These are phyloP conservation scores for Uncinocarpus reesii DNA, from an alignment of 2,329 filamentous ascomycete genomes.

Conservation along the genomic window DNA sequence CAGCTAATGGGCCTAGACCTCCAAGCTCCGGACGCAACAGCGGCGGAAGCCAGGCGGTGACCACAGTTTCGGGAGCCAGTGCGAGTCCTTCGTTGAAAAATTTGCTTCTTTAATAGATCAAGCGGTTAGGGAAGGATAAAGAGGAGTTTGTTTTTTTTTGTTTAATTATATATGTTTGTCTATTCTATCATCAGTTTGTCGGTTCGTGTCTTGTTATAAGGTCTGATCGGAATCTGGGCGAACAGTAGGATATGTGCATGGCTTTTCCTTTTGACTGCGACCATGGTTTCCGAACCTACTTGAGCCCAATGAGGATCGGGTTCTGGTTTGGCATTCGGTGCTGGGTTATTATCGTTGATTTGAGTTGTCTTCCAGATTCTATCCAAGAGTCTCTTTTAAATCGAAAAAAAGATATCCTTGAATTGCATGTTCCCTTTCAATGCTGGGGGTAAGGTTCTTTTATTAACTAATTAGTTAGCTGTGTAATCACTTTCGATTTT, in stretches of 20 bases:
- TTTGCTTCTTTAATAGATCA: constrained; percentile 47
- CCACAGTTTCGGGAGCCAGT: constrained; percentile 50
- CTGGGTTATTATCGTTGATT: too few relatives aligned
- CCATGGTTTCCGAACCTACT: too few relatives aligned
- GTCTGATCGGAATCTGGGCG: neutral
- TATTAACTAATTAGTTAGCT: too few relatives aligned
- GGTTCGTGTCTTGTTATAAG: neutral
- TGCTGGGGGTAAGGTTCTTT: too few relatives aligned
- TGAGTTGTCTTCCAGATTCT: too few relatives aligned
- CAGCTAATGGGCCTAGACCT: constrained; percentile 19
- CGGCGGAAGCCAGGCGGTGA: constrained; percentile 12
- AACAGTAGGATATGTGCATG: neutral
- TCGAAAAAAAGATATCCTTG: too few relatives aligned
- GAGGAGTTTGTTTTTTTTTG: constrained; percentile 17
- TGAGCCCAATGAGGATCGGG: too few relatives aligned
- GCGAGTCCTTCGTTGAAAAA: constrained; percentile 68
- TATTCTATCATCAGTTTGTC: neutral
- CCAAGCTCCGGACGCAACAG: constrained; percentile 23
- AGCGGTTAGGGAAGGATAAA: neutral
- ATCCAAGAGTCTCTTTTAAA: too few relatives aligned
- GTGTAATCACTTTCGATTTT: too few relatives aligned
- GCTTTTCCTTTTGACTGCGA: too few relatives aligned
- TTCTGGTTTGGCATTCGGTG: too few relatives aligned
- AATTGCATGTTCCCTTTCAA: too few relatives aligned
- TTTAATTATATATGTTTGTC: constrained; percentile 10